A percentile compares a stretch with the other conserved stretches of the same genome.
These are phyloP conservation scores for Celoporthe dispersa DNA, from an alignment of 2,329 filamentous ascomycete species.

Conservation along the genomic window DNA sequence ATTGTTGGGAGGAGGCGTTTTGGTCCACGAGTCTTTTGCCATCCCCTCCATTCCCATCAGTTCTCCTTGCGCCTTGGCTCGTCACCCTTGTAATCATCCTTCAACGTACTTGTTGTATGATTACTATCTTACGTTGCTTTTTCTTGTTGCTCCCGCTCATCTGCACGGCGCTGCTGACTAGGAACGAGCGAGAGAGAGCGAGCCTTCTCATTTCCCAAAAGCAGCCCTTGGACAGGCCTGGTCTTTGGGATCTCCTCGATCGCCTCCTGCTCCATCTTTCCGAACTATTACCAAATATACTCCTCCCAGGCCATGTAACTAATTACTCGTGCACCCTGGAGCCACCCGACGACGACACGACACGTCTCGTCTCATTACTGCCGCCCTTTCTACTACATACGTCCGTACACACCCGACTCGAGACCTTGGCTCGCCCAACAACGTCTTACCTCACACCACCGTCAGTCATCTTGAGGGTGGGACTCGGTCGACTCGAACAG, in stretches of 20 bases:
- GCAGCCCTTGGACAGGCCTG: background rate
- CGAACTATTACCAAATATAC: background rate
- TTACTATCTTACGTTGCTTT: background rate
- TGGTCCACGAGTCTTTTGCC: slow-evolving; percentile 3
- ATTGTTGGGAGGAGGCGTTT: slow-evolving; percentile 17
- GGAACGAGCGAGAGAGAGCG: background rate
- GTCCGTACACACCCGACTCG: slow-evolving; percentile 19
- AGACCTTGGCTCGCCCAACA: slow-evolving; percentile 11
- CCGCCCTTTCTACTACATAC: slow-evolving; percentile 18
- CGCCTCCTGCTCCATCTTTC: background rate
- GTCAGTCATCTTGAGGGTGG: background rate
- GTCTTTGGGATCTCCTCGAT: background rate
- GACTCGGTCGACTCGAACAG: slow-evolving; percentile 16
- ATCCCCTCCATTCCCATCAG: slow-evolving; percentile 11
- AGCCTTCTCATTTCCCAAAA: background rate
- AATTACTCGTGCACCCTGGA: slow-evolving; percentile 6
- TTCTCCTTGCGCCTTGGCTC: background rate
- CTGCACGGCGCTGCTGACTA: slow-evolving; percentile 7
- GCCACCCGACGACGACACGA: background rate
- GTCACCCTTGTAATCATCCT: slow-evolving; percentile 2
- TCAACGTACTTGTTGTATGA: background rate
- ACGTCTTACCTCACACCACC: slow-evolving; percentile 18
- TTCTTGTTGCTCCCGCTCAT: too few species aligned
- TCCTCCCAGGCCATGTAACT: background rate
- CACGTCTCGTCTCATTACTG: background rate